These are phyloP conservation scores for Candida sp. DNA, from an alignment of 1,139 yeast genomes.

Conservation along the genomic window DNA sequence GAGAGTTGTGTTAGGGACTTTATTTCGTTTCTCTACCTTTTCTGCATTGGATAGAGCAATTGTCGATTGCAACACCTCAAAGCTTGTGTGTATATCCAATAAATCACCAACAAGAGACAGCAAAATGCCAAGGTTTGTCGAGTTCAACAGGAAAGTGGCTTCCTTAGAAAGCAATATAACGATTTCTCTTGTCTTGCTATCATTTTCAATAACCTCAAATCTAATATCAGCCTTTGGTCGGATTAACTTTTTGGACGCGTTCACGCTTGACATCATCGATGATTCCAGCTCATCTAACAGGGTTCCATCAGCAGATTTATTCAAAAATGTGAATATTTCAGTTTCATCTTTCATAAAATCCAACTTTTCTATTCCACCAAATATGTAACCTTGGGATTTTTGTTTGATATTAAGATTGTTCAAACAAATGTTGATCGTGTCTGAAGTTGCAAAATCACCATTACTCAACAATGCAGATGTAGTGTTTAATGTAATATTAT, in stretches of 20 bases:
- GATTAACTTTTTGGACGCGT: not conserved
- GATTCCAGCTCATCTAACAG: constrained; percentile 1
- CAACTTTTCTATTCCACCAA: constrained; percentile 46
- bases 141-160: not conserved
- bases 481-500: constrained; percentile 33
- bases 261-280: not conserved
- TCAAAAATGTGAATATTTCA: constrained; percentile 1
- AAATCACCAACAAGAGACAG: not conserved
- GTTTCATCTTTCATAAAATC: constrained; percentile 3
- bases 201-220: constrained; percentile 1
- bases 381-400: constrained; percentile 34
- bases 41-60: not conserved
- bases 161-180: constrained; percentile 1
- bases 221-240: constrained; percentile 1
- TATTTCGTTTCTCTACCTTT: not conserved
- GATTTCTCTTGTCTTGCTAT: not conserved
- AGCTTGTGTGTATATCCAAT: not conserved
- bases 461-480: constrained; percentile 38
- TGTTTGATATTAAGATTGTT: constrained; percentile 37
- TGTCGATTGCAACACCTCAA: not conserved
- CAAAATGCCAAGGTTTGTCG: not conserved
- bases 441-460: constrained; percentile 36
- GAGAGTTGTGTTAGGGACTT: too few relatives aligned
- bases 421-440: constrained; percentile 22
- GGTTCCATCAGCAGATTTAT: not conserved